These are phyloP conservation scores for Cardiospermum halicacabum DNA, from an alignment of 345 rosid species.

Conservation along the genomic window DNA sequence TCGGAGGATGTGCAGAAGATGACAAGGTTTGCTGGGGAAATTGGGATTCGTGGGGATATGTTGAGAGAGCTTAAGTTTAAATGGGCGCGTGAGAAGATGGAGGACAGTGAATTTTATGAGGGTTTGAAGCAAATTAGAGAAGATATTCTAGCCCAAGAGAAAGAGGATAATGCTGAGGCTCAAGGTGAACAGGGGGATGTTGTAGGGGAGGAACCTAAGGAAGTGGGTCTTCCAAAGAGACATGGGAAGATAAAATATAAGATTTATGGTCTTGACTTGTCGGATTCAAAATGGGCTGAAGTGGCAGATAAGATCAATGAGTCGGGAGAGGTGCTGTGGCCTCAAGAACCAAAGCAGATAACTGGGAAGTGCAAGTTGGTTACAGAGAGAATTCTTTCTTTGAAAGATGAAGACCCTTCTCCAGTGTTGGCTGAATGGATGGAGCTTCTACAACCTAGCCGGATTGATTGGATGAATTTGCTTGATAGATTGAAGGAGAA, in stretches of 20 bases:
- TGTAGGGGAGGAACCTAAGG: constrained; percentile 34
- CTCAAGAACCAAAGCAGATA: constrained; percentile 66
- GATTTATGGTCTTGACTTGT: constrained; percentile 90
- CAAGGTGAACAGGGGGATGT: constrained; percentile 18
- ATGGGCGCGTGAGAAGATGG: constrained; percentile 90
- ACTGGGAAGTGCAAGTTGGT: constrained; percentile 66
- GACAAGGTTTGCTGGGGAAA: constrained; percentile 84
- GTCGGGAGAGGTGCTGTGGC: constrained; percentile 53
- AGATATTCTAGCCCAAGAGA: constrained; percentile 27
- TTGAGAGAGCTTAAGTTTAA: constrained; percentile 85
- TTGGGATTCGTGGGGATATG: constrained; percentile 84
- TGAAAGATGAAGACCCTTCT: constrained; percentile 69
- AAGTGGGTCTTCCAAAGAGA: constrained; percentile 68
- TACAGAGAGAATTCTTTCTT: constrained; percentile 59
- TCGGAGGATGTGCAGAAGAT: constrained; percentile 71
- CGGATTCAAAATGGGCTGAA: constrained; percentile 74
- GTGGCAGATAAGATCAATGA: constrained; percentile 67
- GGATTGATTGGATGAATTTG: constrained; percentile 78
- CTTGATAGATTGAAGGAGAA: constrained; percentile 56
- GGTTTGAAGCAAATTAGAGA: constrained; percentile 42
- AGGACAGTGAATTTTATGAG: constrained; percentile 68
- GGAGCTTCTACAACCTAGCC: constrained; percentile 70
- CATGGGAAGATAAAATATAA: constrained; percentile 77
- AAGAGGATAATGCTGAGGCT: constrained; percentile 25
- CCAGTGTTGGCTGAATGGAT: constrained; percentile 62